These are phyloP conservation scores for Tylopilus felleus DNA, from an alignment of 768 basidiomycete genomes.

Conservation along the genomic window DNA sequence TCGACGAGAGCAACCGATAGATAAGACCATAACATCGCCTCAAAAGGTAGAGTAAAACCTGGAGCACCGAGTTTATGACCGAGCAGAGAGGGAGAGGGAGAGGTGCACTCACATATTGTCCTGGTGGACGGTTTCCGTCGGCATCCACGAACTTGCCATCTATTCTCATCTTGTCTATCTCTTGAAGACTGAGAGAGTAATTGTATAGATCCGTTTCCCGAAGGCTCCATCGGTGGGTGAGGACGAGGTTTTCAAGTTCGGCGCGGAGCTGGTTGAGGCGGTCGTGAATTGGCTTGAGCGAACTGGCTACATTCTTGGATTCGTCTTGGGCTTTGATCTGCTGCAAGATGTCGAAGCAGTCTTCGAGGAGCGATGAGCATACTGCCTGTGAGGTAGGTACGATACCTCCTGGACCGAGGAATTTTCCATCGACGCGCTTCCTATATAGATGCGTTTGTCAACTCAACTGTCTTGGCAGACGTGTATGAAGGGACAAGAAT, in stretches of 20 bases:
- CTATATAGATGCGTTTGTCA: constrained; percentile 35
- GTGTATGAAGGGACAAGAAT: constrained; percentile 16
- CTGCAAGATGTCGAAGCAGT: constrained; percentile 93
- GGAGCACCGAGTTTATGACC: not conserved
- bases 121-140: constrained; percentile 86
- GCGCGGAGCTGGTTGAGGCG: constrained; percentile 80
- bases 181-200: constrained; percentile 88
- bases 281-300: constrained; percentile 91
- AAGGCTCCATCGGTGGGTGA: constrained; percentile 97
- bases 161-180: constrained; percentile 95
- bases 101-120: constrained; percentile 78
- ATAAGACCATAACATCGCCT: constrained; percentile 95
- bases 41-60: constrained; percentile 92
- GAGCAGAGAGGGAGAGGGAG: not conserved
- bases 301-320: constrained; percentile 78
- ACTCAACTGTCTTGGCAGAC: constrained; percentile 15
- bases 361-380: constrained; percentile 89
- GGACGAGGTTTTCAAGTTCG: constrained; percentile 85
- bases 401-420: constrained; percentile 84
- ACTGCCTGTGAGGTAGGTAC: constrained; percentile 91
- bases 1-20: constrained; percentile 88
- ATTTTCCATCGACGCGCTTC: constrained; percentile 94
- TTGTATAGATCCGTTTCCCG: constrained; percentile 93
- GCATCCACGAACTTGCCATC: constrained; percentile 97
- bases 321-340: constrained; percentile 95